These are phyloP conservation scores for Fistulinella cinereoalba DNA, from an alignment of 1,284 basidiomycete genomes.

Conservation along the genomic window DNA sequence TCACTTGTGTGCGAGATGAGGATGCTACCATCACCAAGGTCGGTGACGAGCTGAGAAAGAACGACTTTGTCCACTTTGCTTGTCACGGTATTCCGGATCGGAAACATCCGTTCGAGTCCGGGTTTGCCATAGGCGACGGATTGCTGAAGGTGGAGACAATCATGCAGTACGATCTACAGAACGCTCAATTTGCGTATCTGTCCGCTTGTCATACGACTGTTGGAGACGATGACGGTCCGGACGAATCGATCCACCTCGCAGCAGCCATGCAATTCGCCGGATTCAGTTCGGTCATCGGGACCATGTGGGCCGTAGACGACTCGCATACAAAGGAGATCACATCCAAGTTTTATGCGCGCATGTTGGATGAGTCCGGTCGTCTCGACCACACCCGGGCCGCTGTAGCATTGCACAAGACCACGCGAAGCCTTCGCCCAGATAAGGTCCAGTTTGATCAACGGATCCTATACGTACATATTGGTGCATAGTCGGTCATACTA, in stretches of 20 bases:
- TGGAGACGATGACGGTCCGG: slow-evolving; percentile 6
- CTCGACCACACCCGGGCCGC: too few relatives aligned
- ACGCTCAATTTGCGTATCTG: slow-evolving; percentile 34
- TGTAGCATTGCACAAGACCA: too few relatives aligned
- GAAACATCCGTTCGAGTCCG: slow-evolving; percentile 20
- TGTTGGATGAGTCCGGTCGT: slow-evolving; percentile 1
- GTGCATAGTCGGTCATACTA: too few relatives aligned
- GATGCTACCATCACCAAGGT: slow-evolving; percentile 2
- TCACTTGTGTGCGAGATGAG: slow-evolving; percentile 2
- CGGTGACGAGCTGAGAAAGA: slow-evolving; percentile 4
- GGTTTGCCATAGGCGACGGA: slow-evolving; percentile 22
- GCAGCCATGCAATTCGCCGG: slow-evolving; percentile 3
- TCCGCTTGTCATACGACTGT: slow-evolving; percentile 29
- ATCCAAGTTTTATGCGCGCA: slow-evolving; percentile 3
- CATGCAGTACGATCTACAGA: slow-evolving; percentile 16
- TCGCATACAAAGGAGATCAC: not conserved
- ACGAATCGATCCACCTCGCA: slow-evolving; percentile 25
- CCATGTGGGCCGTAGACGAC: slow-evolving; percentile 3
- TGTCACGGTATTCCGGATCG: slow-evolving; percentile 12
- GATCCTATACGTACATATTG: too few relatives aligned
- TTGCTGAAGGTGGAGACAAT: slow-evolving; percentile 20
- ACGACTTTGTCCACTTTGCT: slow-evolving; percentile 18
- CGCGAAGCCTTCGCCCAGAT: too few relatives aligned
- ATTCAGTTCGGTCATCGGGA: slow-evolving; percentile 4
- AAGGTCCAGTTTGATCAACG: too few relatives aligned